Conservation (phyloP, 371 early-diverging fungal genomes). For the Mortierella sp. region DNA sequence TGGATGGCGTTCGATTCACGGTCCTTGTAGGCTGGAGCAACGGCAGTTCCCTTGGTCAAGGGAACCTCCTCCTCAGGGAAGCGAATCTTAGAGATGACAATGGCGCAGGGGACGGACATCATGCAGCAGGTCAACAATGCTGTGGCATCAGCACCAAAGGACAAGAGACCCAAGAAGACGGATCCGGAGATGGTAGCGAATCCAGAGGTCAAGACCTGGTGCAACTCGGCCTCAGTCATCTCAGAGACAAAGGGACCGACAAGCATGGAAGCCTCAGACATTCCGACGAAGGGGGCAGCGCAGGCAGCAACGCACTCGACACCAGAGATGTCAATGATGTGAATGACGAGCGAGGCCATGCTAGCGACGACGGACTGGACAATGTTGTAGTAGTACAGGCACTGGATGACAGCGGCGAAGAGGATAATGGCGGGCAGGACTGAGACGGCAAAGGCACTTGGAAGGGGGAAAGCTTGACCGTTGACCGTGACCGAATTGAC, state of each 20-base stretch:
- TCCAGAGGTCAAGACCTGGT: constrained; percentile 92
- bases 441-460: constrained; percentile 69
- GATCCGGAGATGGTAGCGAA: constrained; percentile 94
- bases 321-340: constrained; percentile 84
- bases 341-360: constrained; percentile 76
- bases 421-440: constrained; percentile 90
- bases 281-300: constrained; percentile 87
- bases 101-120: constrained; percentile 93
- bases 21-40: constrained; percentile 69
- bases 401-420: constrained; percentile 89
- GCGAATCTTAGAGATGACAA: constrained; percentile 88
- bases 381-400: constrained; percentile 86
- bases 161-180: constrained; percentile 81
- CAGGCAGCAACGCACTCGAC: constrained; percentile 91
- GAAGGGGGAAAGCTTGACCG: constrained; percentile 48
- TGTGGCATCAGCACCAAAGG: constrained; percentile 74
- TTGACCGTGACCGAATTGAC: constrained; percentile 7
- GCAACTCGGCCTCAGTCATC: constrained; percentile 90
- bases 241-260: constrained; percentile 85
- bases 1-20: constrained; percentile 83
- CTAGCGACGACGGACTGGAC: constrained; percentile 85
- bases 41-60: constrained; percentile 74
- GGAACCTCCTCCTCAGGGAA: constrained; percentile 88
- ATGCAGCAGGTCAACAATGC: constrained; percentile 85
- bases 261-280: constrained; percentile 87